phyloP scores from a whole-genome alignment of 2,329 filamentous ascomycete species.

The Myriosclerotinia duriaeana region DNA sequence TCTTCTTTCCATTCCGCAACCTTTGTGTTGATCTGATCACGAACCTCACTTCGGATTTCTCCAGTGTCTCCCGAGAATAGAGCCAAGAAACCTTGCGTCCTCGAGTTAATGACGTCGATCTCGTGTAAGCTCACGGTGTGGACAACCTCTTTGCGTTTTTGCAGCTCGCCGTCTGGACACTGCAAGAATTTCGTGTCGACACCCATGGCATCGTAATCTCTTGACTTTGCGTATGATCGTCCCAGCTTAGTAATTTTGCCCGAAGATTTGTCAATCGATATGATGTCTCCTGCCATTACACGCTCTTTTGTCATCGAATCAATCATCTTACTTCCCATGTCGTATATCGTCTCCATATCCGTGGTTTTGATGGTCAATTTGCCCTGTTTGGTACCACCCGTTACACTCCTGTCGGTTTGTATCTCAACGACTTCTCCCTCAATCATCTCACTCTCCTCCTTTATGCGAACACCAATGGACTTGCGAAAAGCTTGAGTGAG shows the following conservation, averaged over 20 bases:
- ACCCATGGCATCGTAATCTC: slow-evolving; percentile 99
- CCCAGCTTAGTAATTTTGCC: slow-evolving; percentile 98
- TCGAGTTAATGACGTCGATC: slow-evolving; percentile 98
- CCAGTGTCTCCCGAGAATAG: slow-evolving; percentile 98
- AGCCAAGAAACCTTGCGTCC: slow-evolving; percentile 96
- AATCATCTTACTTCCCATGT: slow-evolving; percentile 99
- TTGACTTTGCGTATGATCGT: slow-evolving; percentile 87
- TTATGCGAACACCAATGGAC: slow-evolving; percentile 96
- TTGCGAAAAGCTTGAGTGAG: slow-evolving; percentile 98
- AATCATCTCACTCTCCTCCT: slow-evolving; percentile 98
- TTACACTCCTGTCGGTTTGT: slow-evolving; percentile 95
- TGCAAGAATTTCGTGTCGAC: slow-evolving; percentile 97
- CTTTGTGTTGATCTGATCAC: slow-evolving; percentile 99
- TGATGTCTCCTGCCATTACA: slow-evolving; percentile 97
- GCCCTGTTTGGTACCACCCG: slow-evolving; percentile 94
- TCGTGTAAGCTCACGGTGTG: slow-evolving; percentile 97
- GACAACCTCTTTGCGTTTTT: slow-evolving; percentile 94
- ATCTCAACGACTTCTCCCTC: slow-evolving; percentile 99
- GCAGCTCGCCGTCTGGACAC: slow-evolving; percentile 94
- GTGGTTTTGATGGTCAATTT: slow-evolving; percentile 99
- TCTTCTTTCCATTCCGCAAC: slow-evolving; percentile 99
- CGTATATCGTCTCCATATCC: slow-evolving; percentile 99
- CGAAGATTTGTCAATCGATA: slow-evolving; percentile 97
- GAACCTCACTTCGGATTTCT: slow-evolving; percentile 94
- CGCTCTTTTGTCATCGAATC: slow-evolving; percentile 99